phyloP scores from a whole-genome alignment of 2,329 filamentous ascomycete genomes.

The Davidsoniella neocaledoniae region DNA sequence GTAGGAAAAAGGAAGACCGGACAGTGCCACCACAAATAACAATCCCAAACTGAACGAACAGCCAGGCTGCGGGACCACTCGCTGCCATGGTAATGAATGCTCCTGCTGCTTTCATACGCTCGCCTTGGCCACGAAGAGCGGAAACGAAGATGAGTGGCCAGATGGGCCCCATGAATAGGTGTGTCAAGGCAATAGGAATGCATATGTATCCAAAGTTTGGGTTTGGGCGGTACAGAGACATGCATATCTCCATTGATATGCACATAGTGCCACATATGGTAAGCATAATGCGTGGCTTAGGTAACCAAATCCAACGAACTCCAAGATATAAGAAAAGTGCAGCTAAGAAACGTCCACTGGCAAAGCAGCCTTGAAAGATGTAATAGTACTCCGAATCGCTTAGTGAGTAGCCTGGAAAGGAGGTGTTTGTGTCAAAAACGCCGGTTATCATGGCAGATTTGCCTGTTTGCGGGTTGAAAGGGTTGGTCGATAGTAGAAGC shows the following conservation, averaged over 20 bases:
- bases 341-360: conserved; percentile 54
- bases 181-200: conserved; percentile 50
- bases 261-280: conserved; percentile 32
- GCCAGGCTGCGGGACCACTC: conserved; percentile 56
- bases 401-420: conserved; percentile 29
- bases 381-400: conserved; percentile 50
- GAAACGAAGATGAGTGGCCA: conserved; percentile 72
- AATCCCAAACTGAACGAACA: conserved; percentile 56
- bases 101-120: conserved; percentile 62
- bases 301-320: conserved; percentile 30
- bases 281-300: conserved; percentile 54
- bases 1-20: conserved; percentile 46
- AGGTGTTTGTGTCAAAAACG: neutral
- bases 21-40: conserved; percentile 42
- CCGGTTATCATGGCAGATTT: conserved; percentile 19
- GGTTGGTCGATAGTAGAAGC: conserved; percentile 25
- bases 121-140: conserved; percentile 62
- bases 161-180: conserved; percentile 68
- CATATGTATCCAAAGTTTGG: conserved; percentile 31
- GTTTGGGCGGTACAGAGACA: conserved; percentile 26
- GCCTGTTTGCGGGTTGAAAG: conserved; percentile 27
- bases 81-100: conserved; percentile 64
- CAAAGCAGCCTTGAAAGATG: conserved; percentile 56
- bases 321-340: conserved; percentile 45
- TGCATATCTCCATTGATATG: too few relatives aligned